Evolutionary conservation across 2,329 filamentous ascomycete genomes (phyloP).

Genomic region (Fusarium tjaetaba): DNA sequence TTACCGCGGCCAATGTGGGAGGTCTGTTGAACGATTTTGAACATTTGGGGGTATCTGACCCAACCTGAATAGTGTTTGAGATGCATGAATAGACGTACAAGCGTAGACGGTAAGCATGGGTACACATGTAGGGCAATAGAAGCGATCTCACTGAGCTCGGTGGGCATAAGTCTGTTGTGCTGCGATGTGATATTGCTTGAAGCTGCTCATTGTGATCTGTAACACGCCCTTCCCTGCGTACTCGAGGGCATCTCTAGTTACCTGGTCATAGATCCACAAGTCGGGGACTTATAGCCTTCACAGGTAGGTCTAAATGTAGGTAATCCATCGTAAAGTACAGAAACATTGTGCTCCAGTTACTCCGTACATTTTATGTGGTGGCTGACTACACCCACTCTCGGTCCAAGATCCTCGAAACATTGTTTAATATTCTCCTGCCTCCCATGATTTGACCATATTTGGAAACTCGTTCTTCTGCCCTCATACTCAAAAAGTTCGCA

Average conservation of each 20-base stretch:
- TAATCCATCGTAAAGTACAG: not conserved
- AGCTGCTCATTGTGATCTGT: not conserved
- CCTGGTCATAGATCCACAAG: not conserved
- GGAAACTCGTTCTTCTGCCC: conserved; percentile 32
- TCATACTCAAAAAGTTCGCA: conserved; percentile 47
- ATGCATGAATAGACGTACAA: conserved; percentile 23
- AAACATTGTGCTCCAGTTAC: not conserved
- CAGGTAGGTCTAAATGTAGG: not conserved
- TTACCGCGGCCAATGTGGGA: conserved; percentile 73
- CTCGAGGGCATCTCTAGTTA: not conserved
- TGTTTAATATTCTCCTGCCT: conserved; percentile 36
- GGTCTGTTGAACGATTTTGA: conserved; percentile 55
- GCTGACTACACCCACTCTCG: conserved; percentile 9
- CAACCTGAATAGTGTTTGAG: not conserved
- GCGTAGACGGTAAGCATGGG: conserved; percentile 32
- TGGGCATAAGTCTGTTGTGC: conserved; percentile 26
- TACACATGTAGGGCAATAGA: conserved; percentile 30
- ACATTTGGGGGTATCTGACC: not conserved
- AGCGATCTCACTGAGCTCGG: conserved; percentile 24
- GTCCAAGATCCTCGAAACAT: conserved; percentile 21
- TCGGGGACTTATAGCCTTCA: not conserved
- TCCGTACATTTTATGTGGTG: not conserved
- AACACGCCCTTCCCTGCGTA: no score
- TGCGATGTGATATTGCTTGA: conserved; percentile 9
- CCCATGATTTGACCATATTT: conserved; percentile 45